A percentile compares a stretch with the other conserved stretches of the same genome.
phyloP scores from a whole-genome alignment of 768 basidiomycete species.

The Russula emetica region DNA sequence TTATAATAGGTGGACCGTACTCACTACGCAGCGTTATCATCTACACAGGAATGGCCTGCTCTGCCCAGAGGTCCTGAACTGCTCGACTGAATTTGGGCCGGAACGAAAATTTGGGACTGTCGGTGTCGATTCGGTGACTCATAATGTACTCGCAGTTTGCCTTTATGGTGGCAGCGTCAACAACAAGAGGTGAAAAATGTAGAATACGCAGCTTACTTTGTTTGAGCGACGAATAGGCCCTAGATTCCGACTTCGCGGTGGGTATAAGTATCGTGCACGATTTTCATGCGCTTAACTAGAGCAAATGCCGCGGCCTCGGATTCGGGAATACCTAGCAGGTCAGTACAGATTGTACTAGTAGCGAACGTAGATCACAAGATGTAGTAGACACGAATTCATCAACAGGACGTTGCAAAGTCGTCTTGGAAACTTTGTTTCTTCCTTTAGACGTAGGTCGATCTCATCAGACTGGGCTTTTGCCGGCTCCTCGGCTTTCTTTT shows the following conservation, averaged over 20 bases:
- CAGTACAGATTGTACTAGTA: not conserved
- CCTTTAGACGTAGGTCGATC: slow-evolving; percentile 70
- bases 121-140: not conserved
- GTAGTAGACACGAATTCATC: slow-evolving; percentile 61
- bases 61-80: slow-evolving; percentile 11
- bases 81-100: slow-evolving; percentile 3
- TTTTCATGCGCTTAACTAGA: slow-evolving; percentile 7
- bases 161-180: not conserved
- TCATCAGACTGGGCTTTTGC: slow-evolving; percentile 55
- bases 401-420: slow-evolving; percentile 87
- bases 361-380: not conserved
- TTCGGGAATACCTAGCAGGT: slow-evolving; percentile 9
- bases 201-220: not conserved
- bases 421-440: slow-evolving; percentile 72
- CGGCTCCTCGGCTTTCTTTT: not conserved
- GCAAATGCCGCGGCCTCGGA: slow-evolving; percentile 4
- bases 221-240: not conserved
- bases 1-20: not conserved
- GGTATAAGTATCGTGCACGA: slow-evolving; percentile 43
- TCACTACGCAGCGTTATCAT: slow-evolving; percentile 17
- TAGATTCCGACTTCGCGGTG: not conserved
- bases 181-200: not conserved
- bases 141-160: slow-evolving; percentile 4
- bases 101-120: slow-evolving; percentile 32
- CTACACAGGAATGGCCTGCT: slow-evolving; percentile 39